Percentiles rank a stretch among this genome's conserved stretches.
phyloP scores from a whole-genome alignment of 495 filamentous ascomycete species.

The Penicillium lagena region DNA sequence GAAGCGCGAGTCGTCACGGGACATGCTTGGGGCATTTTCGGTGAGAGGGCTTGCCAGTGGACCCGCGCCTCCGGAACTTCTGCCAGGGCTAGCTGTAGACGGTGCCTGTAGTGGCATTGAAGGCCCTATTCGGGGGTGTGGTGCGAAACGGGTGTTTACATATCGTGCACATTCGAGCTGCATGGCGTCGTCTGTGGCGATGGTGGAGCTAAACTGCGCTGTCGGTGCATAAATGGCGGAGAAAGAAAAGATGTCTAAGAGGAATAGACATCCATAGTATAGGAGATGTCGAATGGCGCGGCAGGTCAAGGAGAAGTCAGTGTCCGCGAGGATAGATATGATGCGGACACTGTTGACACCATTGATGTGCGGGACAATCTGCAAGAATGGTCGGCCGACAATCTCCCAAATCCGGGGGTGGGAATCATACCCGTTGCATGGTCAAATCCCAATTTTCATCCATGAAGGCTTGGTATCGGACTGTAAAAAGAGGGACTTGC shows the following conservation, averaged over 20 bases:
- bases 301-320: conserved; percentile 74
- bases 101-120: conserved; percentile 8
- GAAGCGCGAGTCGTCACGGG: conserved; percentile 17
- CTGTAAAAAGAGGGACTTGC: conserved; percentile 87
- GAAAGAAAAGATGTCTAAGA: conserved; percentile 93
- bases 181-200: conserved; percentile 59
- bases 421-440: conserved; percentile 53
- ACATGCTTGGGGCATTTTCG: conserved; percentile 12
- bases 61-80: conserved; percentile 4
- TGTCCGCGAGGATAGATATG: conserved; percentile 77
- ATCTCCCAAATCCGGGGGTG: too few relatives aligned
- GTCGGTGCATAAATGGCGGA: conserved; percentile 84
- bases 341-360: conserved; percentile 81
- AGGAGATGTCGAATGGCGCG: conserved; percentile 81
- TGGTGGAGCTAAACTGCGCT: conserved; percentile 63
- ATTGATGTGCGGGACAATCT: conserved; percentile 77
- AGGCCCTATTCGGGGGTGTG: conserved; percentile 21
- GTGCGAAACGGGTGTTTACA: conserved; percentile 49
- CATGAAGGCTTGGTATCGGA: conserved; percentile 66
- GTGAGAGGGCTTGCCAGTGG: conserved; percentile 13
- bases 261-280: conserved; percentile 80
- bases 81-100: conserved; percentile 5
- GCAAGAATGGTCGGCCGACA: too few relatives aligned
- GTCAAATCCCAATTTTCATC: conserved; percentile 91
- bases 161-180: conserved; percentile 84